Evolutionary conservation across 768 basidiomycete species (phyloP).

Genomic region (Collybia sp.): DNA sequence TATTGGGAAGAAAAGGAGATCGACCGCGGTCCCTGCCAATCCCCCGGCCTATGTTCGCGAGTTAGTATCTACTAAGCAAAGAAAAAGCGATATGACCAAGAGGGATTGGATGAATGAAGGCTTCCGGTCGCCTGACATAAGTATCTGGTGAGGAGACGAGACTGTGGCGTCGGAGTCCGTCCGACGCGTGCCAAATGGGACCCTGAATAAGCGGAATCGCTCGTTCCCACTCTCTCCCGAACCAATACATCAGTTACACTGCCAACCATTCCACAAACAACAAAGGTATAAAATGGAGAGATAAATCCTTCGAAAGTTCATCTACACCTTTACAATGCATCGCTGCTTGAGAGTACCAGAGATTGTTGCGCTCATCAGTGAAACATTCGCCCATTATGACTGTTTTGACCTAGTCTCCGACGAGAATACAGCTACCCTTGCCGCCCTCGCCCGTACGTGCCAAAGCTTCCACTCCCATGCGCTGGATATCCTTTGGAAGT

Average conservation of each 20-base stretch:
- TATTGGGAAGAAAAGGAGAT: slow-evolving; percentile 94
- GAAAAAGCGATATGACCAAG: slow-evolving; percentile 13
- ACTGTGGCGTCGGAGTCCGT: not conserved
- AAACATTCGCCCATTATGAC: not conserved
- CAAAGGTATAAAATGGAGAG: too few relatives aligned
- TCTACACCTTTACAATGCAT: too few relatives aligned
- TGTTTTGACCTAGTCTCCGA: not conserved
- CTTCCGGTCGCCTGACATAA: slow-evolving; percentile 5
- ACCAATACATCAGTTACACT: too few relatives aligned
- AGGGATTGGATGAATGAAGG: slow-evolving; percentile 27
- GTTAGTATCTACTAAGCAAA: not conserved
- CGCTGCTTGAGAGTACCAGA: slow-evolving; percentile 2
- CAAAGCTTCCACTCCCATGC: not conserved
- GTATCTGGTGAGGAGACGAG: not conserved
- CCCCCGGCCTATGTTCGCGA: slow-evolving; percentile 40
- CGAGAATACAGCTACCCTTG: not conserved
- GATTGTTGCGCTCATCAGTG: not conserved
- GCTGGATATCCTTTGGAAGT: slow-evolving; percentile 1
- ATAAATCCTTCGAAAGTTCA: too few relatives aligned
- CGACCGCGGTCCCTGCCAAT: slow-evolving; percentile 88
- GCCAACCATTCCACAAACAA: too few relatives aligned
- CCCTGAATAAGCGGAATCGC: not conserved
- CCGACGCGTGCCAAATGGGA: not conserved
- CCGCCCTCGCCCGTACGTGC: slow-evolving; percentile 3
- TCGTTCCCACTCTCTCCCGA: too few relatives aligned